Base-by-base conservation (phyloP, 2,329 filamentous ascomycete species). In the Colletotrichum euphorbiae region DNA sequence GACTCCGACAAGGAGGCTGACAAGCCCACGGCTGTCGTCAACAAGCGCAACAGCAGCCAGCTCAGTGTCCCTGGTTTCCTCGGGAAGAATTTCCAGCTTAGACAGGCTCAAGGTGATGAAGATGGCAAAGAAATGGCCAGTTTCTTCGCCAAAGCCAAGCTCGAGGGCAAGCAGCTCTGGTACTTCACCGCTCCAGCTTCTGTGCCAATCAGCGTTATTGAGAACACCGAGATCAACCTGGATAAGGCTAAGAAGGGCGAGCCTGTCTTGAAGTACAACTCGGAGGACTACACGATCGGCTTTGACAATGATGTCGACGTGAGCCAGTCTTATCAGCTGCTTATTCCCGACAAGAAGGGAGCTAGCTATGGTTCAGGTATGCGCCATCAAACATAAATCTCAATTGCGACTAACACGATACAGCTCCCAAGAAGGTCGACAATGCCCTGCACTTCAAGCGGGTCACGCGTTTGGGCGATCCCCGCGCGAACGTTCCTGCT, bases 151-250 rank as follows among this genome's bases (percentile, higher is more conserved):
- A 82, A 86, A 65, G 84, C 85, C 62, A 86, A 87, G 72, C 76
- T 90, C 7, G 81, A 88, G 63, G 90, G 90, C 70, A 93, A 93
- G 81, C 89, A 94, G 76, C 83, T 94, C 67, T 94, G 91, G 92
- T 92, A 93, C 76, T 93, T 94, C 73, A 92, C 90, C 9, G 89
- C 90, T 3, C 92, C 92, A 2, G 86, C 89, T 6, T 88, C 87
- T 11, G 80, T 93, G 3, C 88, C 91, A n/a, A 84, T 94, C 64
- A 88, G 87, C 11, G 83, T 90, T 1, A 80, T 94, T 52, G 86
- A 89, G 74, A 84, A 90, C 71, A 81, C 93, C 69, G 85, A 89
- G 42, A 85, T 93, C 46, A 84, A 84, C 9, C 75, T 88, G 73
- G 85, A 88, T 64, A 83, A 85, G 59, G 83, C 85, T 2, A 80